Evolutionary conservation across 2,329 filamentous ascomycete species (phyloP).

Genomic region (Cercospora sp.): DNA sequence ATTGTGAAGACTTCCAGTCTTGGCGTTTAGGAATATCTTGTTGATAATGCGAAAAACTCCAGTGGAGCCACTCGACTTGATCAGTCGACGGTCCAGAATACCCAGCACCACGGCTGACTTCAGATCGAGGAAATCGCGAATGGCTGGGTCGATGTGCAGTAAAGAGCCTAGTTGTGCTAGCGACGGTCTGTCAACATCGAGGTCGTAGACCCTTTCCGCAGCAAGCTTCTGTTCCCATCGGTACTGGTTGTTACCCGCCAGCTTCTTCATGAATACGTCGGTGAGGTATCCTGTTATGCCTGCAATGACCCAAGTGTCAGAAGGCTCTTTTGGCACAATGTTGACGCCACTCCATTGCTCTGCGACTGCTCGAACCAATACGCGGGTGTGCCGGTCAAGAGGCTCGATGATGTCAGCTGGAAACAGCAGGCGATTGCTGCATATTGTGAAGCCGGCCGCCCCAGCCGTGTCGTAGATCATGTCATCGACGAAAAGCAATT

Average conservation of each 20-base stretch:
- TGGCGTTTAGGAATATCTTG: conserved; percentile 80
- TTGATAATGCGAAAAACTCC: conserved; percentile 84
- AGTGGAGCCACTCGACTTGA: conserved; percentile 81
- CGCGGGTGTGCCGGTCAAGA: conserved; percentile 77
- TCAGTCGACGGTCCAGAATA: conserved; percentile 86
- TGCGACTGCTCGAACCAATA: conserved; percentile 78
- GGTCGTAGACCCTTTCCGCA: conserved; percentile 76
- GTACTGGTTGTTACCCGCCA: conserved; percentile 95
- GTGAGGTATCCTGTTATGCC: conserved; percentile 95
- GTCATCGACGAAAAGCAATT: conserved; percentile 92
- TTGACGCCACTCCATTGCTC: conserved; percentile 94
- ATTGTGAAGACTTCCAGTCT: conserved; percentile 73
- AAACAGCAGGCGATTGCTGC: conserved; percentile 82
- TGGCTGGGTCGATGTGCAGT: conserved; percentile 78
- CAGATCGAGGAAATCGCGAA: conserved; percentile 83
- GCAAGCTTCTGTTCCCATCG: conserved; percentile 84
- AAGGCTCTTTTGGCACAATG: conserved; percentile 77
- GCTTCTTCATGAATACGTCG: conserved; percentile 83
- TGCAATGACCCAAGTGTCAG: conserved; percentile 84
- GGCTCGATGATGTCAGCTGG: conserved; percentile 83
- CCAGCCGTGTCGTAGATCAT: conserved; percentile 72
- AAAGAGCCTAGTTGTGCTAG: conserved; percentile 76
- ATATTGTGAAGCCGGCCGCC: conserved; percentile 80
- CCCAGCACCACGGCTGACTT: conserved; percentile 91
- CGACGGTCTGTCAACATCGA: conserved; percentile 80